Percentiles rank a stretch among this genome's conserved stretches.
Conservation (phyloP, 768 basidiomycete genomes). For the Pleurotus tuoliensis region DNA sequence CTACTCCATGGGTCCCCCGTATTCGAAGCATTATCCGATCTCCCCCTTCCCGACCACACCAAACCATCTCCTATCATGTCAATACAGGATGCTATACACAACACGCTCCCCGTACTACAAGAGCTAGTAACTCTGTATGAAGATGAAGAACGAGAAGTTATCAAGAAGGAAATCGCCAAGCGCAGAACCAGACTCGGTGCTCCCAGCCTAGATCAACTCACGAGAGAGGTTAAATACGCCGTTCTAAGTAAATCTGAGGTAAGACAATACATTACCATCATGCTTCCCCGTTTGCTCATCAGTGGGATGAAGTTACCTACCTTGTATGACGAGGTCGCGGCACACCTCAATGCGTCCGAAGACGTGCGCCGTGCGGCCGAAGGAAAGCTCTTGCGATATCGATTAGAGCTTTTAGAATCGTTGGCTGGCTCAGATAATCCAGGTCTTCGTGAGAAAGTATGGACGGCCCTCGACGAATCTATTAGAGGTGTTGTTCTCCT, state of each 20-base stretch:
- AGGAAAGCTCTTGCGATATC: slow-evolving; percentile 65
- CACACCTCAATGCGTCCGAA: slow-evolving; percentile 76
- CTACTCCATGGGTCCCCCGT: slow-evolving; percentile 73
- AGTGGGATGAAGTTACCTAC: slow-evolving; percentile 48
- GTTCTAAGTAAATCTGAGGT: slow-evolving; percentile 62
- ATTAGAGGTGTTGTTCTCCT: slow-evolving; percentile 75
- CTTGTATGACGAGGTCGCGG: slow-evolving; percentile 76
- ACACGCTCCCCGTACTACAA: slow-evolving; percentile 67
- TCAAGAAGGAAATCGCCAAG: slow-evolving; percentile 70
- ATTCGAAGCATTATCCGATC: slow-evolving; percentile 53
- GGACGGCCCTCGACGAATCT: slow-evolving; percentile 67
- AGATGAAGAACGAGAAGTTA: slow-evolving; percentile 49
- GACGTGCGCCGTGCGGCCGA: slow-evolving; percentile 77
- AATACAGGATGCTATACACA: slow-evolving; percentile 60
- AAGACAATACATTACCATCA: slow-evolving; percentile 5
- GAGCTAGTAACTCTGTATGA: slow-evolving; percentile 69
- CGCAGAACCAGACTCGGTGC: slow-evolving; percentile 76
- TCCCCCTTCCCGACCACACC: slow-evolving; percentile 77
- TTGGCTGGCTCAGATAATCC: slow-evolving; percentile 41
- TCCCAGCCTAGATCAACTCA: slow-evolving; percentile 51
- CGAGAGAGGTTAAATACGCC: slow-evolving; percentile 64
- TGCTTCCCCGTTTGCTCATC: too few relatives aligned
- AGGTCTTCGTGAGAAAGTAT: slow-evolving; percentile 40
- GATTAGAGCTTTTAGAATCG: slow-evolving; percentile 56
- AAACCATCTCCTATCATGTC: slow-evolving; percentile 60